Evolutionary conservation across 2,329 filamentous ascomycete genomes (phyloP), one percentile per base, ranked within the genome.

Genomic region (Colletotrichum phormii): DNA sequence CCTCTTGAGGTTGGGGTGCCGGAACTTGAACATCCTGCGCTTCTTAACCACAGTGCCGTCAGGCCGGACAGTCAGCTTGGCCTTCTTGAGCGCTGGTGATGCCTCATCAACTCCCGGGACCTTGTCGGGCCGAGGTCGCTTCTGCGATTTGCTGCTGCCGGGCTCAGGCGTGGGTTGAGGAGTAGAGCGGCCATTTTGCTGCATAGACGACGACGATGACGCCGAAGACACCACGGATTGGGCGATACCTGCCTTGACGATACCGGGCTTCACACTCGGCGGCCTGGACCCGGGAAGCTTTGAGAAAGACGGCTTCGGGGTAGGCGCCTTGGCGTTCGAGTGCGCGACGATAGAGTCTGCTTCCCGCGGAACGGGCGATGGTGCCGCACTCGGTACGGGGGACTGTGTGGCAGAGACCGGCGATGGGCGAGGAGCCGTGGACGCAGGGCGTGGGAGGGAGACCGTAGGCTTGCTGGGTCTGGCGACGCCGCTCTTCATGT

Each of bases 1-100:
- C 13, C 81, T 79, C 60, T 77, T 81, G 0, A 81, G 77, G n/a
- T 81, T 79, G 8, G 73, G 76, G 2, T 81, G 82, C 75, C 77
- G 82, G 5, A 85, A 74, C 6, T 81, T 84, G 5, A 85, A 79
- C n/a, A 85, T 80, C 72, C 78, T 82, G 72, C 80, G 82, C 42
- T 73, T 67, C 46, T 73, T 72, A 1, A 78, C 76, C 7, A 75
- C 67, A 3, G 75, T 73, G 29, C 66, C 70, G 18, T 76, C 75
- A 1, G 77, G 71, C 15, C 83, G 81, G 7, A 79, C 18, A 26
- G 55, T 68, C 18, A 75, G 78, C 76, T 84, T 85, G 5, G 82
- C 80, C 13, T 83, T 80, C 77, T 85, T 85, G 0, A 82, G 77
- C 31, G 79, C 80, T 1, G 83, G 83, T 1, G 78, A 77, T 4